phyloP scores from a whole-genome alignment of 2,329 filamentous ascomycete species.

The Penicillium sp. region DNA sequence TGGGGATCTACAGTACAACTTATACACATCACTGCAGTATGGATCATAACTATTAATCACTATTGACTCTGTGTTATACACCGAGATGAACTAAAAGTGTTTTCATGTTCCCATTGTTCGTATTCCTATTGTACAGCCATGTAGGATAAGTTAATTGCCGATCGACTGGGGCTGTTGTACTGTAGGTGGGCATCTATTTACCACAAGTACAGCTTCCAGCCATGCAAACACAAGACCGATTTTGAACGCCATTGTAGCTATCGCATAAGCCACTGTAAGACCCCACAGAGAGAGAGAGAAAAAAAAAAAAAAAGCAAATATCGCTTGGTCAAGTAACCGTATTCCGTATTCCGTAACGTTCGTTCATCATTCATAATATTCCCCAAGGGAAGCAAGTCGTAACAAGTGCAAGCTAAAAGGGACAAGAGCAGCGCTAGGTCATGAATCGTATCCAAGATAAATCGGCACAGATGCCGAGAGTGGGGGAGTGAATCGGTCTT shows the following conservation, averaged over 20 bases:
- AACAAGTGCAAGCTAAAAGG: constrained; percentile 14
- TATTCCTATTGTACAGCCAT: constrained; percentile 24
- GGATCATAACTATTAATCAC: background rate
- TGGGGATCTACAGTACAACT: background rate
- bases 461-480: background rate
- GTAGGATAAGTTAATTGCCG: constrained; percentile 9
- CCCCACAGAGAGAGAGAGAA: background rate
- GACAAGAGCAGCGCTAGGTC: constrained; percentile 20
- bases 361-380: constrained; percentile 8
- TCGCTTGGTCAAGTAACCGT: constrained; percentile 7
- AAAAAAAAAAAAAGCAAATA: constrained; percentile 7
- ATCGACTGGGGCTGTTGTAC: background rate
- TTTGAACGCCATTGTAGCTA: constrained; percentile 19
- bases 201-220: background rate
- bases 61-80: background rate
- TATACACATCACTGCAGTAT: background rate
- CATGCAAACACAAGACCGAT: background rate
- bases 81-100: background rate
- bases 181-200: background rate
- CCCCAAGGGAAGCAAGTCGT: constrained; percentile 14
- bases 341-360: constrained; percentile 4
- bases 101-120: constrained; percentile 2
- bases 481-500: constrained; percentile 15
- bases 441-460: constrained; percentile 25
- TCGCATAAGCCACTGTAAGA: background rate